A percentile compares a stretch with the other conserved stretches of the same genome.
Conservation (phyloP, 2,329 filamentous ascomycete species). For the Rhynchosporium secalis region DNA sequence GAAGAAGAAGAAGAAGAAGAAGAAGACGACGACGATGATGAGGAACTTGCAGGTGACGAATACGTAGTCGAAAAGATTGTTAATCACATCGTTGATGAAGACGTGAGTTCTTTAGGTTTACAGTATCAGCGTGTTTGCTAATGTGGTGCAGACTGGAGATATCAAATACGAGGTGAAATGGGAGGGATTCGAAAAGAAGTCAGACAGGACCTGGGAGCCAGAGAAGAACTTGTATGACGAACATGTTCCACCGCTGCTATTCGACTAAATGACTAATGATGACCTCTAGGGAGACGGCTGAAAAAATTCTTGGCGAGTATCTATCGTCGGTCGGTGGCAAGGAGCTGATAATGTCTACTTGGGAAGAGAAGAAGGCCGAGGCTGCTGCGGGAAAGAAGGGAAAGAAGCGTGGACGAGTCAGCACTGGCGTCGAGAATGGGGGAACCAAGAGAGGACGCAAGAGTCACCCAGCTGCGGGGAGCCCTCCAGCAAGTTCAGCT, state of each 20-base stretch:
- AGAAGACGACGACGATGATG: conserved; percentile 40
- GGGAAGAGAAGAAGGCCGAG: conserved; percentile 45
- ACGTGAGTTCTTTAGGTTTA: conserved; percentile 45
- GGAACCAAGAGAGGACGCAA: conserved; percentile 35
- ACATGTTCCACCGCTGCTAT: conserved; percentile 4
- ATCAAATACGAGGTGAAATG: conserved; percentile 74
- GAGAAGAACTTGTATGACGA: conserved; percentile 64
- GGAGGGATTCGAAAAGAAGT: conserved; percentile 71
- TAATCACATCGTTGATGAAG: conserved; percentile 60
- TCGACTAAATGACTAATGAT: conserved; percentile 15
- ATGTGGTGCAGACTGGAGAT: conserved; percentile 40
- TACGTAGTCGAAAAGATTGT: conserved; percentile 69
- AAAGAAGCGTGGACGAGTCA: conserved; percentile 59
- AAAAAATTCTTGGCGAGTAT: conserved; percentile 65
- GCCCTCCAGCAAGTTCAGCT: conserved; percentile 48
- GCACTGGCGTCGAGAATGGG: conserved; percentile 39
- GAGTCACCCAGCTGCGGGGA: conserved; percentile 48
- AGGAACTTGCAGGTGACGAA: conserved; percentile 50
- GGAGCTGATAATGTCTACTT: conserved; percentile 51
- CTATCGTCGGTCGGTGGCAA: conserved; percentile 63
- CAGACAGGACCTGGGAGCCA: conserved; percentile 77
- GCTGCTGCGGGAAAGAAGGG: conserved; percentile 46
- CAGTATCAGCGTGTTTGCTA: conserved; percentile 14
- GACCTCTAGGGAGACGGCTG: conserved; percentile 53
- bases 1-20: conserved; percentile 40